Base-by-base conservation (phyloP, 257 asterid genomes). In the Gynochthodes officinalis region DNA sequence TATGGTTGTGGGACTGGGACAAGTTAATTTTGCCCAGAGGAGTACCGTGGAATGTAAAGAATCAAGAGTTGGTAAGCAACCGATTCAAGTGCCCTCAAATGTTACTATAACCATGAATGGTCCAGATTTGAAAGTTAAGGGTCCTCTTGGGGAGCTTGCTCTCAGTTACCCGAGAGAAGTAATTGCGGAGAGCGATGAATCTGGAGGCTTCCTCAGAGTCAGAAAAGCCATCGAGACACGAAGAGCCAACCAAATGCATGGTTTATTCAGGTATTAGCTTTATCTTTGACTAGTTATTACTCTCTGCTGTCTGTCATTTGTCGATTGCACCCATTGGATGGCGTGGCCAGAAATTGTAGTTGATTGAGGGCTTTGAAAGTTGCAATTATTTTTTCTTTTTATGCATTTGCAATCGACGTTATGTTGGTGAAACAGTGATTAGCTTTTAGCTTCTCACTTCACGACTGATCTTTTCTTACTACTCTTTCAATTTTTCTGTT, bases 241-340 rank as follows among this genome's bases (percentile, higher is more conserved):
- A 84, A 82, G 93, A 79, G 99, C 98, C 54, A 94, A 94, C 78
- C 90, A 94, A 81, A 94, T 94, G 99, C 99, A 94, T 52, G 99
- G 99, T 52, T 84, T 94, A 65, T 94, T 94, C 84, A 89, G 99
- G 99, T 89, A 61, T 7, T 23, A 5, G 35, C 28, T 1, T 25
- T 16, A 19, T 0, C 6, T 13, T 2, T 58, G 7, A 27, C 39
- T 33, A 5, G 7, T 28, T 30, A 2, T 54, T 54, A n/a, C 8
- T 7, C 10, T n/a, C n/a, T n/a, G n/a, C n/a, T n/a, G n/a, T 42
- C 48, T 5, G 48, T 42, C 13, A 42, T 42, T 42, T 42, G 10
- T 42, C 1, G 48, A 42, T 42, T 42, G 1, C 48, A 6, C 1
- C 10, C 48, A 42, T 42, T 42, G 8, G 48, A 42, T 42, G 10